A percentile compares a stretch with the other conserved stretches of the same genome.
phyloP scores from a whole-genome alignment of 2,329 filamentous ascomycete genomes.

The Emericellopsis cladophorae region DNA sequence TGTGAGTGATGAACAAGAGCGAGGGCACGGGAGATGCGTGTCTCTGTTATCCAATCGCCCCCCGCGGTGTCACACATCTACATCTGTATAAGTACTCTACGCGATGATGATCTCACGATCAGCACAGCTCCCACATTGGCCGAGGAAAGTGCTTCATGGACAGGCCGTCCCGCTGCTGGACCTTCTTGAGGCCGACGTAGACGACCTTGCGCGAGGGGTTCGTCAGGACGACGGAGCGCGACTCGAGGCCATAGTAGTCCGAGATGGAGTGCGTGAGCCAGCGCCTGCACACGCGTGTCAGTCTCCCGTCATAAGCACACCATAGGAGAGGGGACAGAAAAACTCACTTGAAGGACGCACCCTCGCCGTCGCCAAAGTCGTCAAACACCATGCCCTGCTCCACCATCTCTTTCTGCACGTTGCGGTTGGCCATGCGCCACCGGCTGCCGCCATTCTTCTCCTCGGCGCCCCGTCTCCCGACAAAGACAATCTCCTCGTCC shows the following conservation, averaged over 20 bases:
- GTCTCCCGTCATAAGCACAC: background rate
- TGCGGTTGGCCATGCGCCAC: slow-evolving; percentile 37
- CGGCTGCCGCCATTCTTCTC: slow-evolving; percentile 21
- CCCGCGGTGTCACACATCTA: background rate
- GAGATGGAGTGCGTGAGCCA: slow-evolving; percentile 92
- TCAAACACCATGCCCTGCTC: slow-evolving; percentile 65
- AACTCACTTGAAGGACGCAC: slow-evolving; percentile 70
- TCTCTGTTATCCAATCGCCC: background rate
- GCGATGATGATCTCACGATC: slow-evolving; percentile 7
- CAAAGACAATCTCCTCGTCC: slow-evolving; percentile 88
- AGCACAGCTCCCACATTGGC: slow-evolving; percentile 52
- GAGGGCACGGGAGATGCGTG: background rate
- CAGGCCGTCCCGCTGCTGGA: slow-evolving; percentile 12
- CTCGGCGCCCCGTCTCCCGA: slow-evolving; percentile 40
- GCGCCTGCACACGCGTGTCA: slow-evolving; percentile 39
- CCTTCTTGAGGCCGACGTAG: slow-evolving; percentile 61
- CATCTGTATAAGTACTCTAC: background rate
- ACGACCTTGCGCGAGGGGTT: slow-evolving; percentile 64
- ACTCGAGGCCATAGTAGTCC: slow-evolving; percentile 80
- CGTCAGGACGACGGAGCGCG: slow-evolving; percentile 64
- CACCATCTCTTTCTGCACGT: slow-evolving; percentile 45
- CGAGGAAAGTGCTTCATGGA: slow-evolving; percentile 33
- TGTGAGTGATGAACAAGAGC: slow-evolving; percentile 1
- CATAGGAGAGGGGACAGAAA: background rate
- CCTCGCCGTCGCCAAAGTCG: slow-evolving; percentile 59